Percentiles rank a stretch among this genome's conserved stretches.
Conservation (phyloP, 352 stramenopile species). For the Pythium aristosporum region DNA sequence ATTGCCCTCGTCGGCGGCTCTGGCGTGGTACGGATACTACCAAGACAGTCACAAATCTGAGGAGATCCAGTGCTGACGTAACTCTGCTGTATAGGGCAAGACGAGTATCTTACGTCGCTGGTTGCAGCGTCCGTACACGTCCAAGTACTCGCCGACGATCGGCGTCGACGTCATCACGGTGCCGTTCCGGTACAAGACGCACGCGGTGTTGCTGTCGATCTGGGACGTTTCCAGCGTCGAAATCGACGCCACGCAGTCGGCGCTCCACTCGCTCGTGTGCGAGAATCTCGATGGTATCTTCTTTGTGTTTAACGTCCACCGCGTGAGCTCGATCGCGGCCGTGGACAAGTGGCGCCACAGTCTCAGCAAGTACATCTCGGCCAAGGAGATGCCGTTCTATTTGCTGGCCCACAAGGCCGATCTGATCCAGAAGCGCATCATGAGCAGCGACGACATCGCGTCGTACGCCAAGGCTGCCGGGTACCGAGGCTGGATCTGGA, state of each 20-base stretch:
- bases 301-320: conserved; percentile 88
- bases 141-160: conserved; percentile 73
- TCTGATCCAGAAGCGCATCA: conserved; percentile 81
- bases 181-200: conserved; percentile 38
- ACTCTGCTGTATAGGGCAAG: conserved; percentile 47
- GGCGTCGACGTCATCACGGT: conserved; percentile 71
- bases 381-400: conserved; percentile 77
- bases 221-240: conserved; percentile 82
- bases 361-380: conserved; percentile 70
- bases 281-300: conserved; percentile 83
- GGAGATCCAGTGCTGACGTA: neutral
- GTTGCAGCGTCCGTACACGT: conserved; percentile 68
- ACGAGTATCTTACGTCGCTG: conserved; percentile 79
- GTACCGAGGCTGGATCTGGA: conserved; percentile 86
- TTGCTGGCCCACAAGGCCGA: conserved; percentile 84
- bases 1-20: conserved; percentile 78
- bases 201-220: conserved; percentile 61
- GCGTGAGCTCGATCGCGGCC: conserved; percentile 82
- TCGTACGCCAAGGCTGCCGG: conserved; percentile 66
- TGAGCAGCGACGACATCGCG: conserved; percentile 85
- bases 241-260: conserved; percentile 55
- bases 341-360: conserved; percentile 83
- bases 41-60: neutral
- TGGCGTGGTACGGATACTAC: conserved; percentile 47
- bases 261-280: conserved; percentile 70